Percentiles rank a stretch among this genome's conserved stretches.
Evolutionary conservation across 441 rosid genomes (phyloP).

Genomic region (Isatis lusitanica): DNA sequence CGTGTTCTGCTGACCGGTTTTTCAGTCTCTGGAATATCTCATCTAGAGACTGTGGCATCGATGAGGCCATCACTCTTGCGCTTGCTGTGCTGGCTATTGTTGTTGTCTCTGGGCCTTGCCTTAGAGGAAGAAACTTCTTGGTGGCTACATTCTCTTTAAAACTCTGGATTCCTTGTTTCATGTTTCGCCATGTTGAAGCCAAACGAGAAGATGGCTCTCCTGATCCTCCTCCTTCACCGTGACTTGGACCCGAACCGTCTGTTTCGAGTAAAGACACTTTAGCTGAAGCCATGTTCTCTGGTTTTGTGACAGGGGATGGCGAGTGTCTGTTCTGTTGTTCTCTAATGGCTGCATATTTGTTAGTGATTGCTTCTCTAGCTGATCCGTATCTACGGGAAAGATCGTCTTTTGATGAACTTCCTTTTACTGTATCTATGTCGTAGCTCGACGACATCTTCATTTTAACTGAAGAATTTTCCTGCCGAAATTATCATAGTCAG

Average conservation of each 20-base stretch:
- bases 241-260: conserved; percentile 40
- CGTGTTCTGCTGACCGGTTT: conserved; percentile 54
- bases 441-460: conserved; percentile 56
- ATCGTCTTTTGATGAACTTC: conserved; percentile 54
- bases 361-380: conserved; percentile 76
- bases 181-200: conserved; percentile 73
- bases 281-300: conserved; percentile 69
- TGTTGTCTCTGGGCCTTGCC: conserved; percentile 56
- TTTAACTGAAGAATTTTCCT: conserved; percentile 71
- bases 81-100: conserved; percentile 14
- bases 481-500: conserved; percentile 15
- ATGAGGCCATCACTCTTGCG: conserved; percentile 34
- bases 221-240: conserved; percentile 20
- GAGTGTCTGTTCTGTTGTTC: conserved; percentile 62
- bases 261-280: conserved; percentile 77
- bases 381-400: conserved; percentile 53
- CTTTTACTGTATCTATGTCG: conserved; percentile 40
- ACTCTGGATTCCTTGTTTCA: conserved; percentile 84
- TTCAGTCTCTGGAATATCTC: conserved; percentile 91
- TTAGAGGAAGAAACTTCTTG: conserved; percentile 66
- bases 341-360: conserved; percentile 84
- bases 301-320: conserved; percentile 39
- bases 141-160: conserved; percentile 79
- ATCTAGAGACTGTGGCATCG: conserved; percentile 70
- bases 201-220: conserved; percentile 60